phyloP scores from a whole-genome alignment of 805 yeast genomes.

The Candida patagonica region DNA sequence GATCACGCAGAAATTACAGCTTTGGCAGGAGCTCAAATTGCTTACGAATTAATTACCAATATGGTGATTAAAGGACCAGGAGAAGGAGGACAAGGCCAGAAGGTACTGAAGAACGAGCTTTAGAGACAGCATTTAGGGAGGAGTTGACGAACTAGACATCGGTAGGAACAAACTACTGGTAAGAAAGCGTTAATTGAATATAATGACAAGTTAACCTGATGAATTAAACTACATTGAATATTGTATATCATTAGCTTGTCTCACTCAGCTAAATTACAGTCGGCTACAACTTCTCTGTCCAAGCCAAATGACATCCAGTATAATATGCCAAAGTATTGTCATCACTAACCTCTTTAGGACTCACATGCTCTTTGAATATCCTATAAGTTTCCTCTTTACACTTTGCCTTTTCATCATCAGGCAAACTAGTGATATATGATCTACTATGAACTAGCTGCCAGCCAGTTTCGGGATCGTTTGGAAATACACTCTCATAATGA shows the following conservation, averaged over 20 bases:
- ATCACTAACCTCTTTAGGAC: conserved; percentile 1
- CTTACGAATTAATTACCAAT: conserved; percentile 59
- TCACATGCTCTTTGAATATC: conserved; percentile 16
- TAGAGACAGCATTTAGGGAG: conserved; percentile 3
- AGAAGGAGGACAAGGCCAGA: conserved; percentile 9
- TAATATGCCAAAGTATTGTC: conserved; percentile 12
- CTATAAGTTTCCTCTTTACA: conserved; percentile 28
- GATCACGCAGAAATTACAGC: conserved; percentile 56
- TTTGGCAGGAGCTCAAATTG: conserved; percentile 56
- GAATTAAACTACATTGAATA: too few relatives aligned
- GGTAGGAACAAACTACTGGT: too few relatives aligned
- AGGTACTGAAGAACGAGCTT: conserved; percentile 18
- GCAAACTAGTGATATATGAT: conserved; percentile 42
- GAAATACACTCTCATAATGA: conserved; percentile 22
- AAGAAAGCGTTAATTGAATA: too few relatives aligned
- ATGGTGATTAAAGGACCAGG: conserved; percentile 56
- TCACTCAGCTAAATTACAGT: too few relatives aligned
- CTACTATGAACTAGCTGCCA: conserved; percentile 47
- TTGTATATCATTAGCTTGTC: too few relatives aligned
- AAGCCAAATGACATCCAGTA: conserved; percentile 23
- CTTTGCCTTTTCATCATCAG: conserved; percentile 29
- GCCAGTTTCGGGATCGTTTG: conserved; percentile 26
- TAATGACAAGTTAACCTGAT: too few relatives aligned
- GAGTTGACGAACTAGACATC: too few relatives aligned
- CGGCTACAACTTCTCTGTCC: conserved; percentile 10